A percentile compares a stretch with the other conserved stretches of the same genome.
phyloP scores from a whole-genome alignment of 2,329 filamentous ascomycete species.

The Scytalidium lignicola region DNA sequence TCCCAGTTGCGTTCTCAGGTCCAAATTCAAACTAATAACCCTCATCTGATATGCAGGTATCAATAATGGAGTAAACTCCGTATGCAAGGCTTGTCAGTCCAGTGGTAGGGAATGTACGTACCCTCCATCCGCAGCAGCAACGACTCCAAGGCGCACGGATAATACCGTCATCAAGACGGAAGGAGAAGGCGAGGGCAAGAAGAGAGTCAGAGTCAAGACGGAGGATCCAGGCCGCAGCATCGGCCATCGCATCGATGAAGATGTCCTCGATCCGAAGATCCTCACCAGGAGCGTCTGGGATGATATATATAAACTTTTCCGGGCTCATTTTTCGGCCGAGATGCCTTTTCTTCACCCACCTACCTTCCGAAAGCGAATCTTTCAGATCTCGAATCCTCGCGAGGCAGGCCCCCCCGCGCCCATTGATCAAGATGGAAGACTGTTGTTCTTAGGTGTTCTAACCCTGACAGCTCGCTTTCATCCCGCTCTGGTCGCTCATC shows the following conservation, averaged over 20 bases:
- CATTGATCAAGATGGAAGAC: slow-evolving; percentile 40
- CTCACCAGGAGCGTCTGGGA: slow-evolving; percentile 63
- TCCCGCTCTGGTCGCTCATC: slow-evolving; percentile 50
- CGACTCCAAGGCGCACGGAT: slow-evolving; percentile 23
- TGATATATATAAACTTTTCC: slow-evolving; percentile 65
- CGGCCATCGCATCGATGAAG: slow-evolving; percentile 41
- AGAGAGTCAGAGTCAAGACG: slow-evolving; percentile 25
- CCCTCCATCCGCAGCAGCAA: slow-evolving; percentile 44
- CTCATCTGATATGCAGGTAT: slow-evolving; percentile 16
- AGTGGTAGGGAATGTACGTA: slow-evolving; percentile 70
- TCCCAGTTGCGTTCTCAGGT: too few relatives aligned
- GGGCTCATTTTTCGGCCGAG: slow-evolving; percentile 66
- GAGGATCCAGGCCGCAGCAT: slow-evolving; percentile 30
- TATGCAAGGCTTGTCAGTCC: slow-evolving; percentile 70
- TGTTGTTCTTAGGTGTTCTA: slow-evolving; percentile 61
- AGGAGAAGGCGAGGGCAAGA: slow-evolving; percentile 43
- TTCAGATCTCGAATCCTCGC: slow-evolving; percentile 33
- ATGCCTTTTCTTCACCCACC: slow-evolving; percentile 66
- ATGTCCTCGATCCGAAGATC: slow-evolving; percentile 56
- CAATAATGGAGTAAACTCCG: slow-evolving; percentile 66
- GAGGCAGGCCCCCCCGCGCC: slow-evolving; percentile 16
- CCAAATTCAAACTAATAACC: not conserved
- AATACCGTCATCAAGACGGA: slow-evolving; percentile 22
- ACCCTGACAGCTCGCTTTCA: slow-evolving; percentile 67
- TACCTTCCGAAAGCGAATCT: slow-evolving; percentile 51